A percentile compares a stretch with the other conserved stretches of the same genome.
These are phyloP conservation scores for Saccharomycopsis sp. DNA, from an alignment of 805 yeast genomes.

Conservation along the genomic window DNA sequence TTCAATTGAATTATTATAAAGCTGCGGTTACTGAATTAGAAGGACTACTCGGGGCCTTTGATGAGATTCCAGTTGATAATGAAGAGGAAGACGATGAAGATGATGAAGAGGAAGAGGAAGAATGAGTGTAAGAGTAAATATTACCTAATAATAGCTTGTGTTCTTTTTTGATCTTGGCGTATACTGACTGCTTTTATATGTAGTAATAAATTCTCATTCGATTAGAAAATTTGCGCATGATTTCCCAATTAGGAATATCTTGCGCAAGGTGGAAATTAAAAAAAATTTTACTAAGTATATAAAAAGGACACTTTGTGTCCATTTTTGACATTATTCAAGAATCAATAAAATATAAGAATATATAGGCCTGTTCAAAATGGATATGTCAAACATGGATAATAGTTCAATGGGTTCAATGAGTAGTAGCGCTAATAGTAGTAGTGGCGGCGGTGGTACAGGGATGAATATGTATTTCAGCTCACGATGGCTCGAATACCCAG, in stretches of 20 bases:
- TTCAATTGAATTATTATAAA: slow-evolving; percentile 60
- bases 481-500: slow-evolving; percentile 48
- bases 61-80: slow-evolving; percentile 38
- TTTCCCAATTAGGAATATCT: too few relatives aligned
- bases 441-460: too few relatives aligned
- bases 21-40: slow-evolving; percentile 44
- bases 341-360: too few relatives aligned
- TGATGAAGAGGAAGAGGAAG: slow-evolving; percentile 24
- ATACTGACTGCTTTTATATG: too few relatives aligned
- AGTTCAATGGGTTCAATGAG: slow-evolving; percentile 19
- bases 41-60: slow-evolving; percentile 38
- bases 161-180: too few relatives aligned
- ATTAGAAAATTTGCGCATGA: too few relatives aligned
- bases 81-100: slow-evolving; percentile 33
- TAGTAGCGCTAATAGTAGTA: slow-evolving; percentile 26
- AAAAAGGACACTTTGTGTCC: too few relatives aligned
- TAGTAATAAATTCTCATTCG: too few relatives aligned
- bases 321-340: too few relatives aligned
- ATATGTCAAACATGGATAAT: slow-evolving; percentile 10
- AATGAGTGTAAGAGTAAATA: slow-evolving; percentile 1
- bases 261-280: too few relatives aligned
- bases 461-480: slow-evolving; percentile 59
- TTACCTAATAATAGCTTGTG: too few relatives aligned
- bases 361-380: slow-evolving; percentile 3
- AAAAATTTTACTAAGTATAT: too few relatives aligned